Conservation (phyloP, 148 eudicot species). For the Vaccinium myrtillus region DNA sequence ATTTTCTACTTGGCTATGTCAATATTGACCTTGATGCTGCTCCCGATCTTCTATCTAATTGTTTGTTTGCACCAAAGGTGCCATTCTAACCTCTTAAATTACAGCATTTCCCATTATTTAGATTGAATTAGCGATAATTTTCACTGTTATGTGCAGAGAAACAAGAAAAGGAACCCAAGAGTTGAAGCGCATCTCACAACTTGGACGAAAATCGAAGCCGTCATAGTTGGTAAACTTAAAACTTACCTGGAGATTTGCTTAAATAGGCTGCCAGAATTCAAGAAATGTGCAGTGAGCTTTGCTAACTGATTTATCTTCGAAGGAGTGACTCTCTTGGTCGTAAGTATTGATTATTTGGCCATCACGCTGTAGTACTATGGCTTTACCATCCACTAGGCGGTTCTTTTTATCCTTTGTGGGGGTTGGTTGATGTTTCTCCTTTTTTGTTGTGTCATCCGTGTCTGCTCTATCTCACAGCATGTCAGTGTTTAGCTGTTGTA, state of each 20-base stretch:
- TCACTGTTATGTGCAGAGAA: slow-evolving; percentile 51
- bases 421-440: background rate
- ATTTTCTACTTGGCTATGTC: slow-evolving; percentile 71
- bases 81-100: slow-evolving; percentile 12
- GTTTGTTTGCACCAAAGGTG: slow-evolving; percentile 87
- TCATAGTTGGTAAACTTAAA: slow-evolving; percentile 38
- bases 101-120: background rate
- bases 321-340: background rate
- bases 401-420: background rate
- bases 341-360: background rate
- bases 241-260: background rate
- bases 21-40: slow-evolving; percentile 75
- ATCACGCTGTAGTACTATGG: background rate
- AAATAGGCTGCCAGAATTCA: background rate
- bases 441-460: background rate
- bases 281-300: background rate
- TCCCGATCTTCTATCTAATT: slow-evolving; percentile 86
- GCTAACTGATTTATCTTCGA: background rate
- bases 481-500: background rate
- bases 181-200: slow-evolving; percentile 66
- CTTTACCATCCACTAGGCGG: background rate
- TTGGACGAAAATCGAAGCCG: slow-evolving; percentile 66
- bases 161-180: slow-evolving; percentile 64
- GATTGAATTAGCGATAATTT: background rate
- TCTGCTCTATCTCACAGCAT: background rate